Evolutionary conservation across 805 yeast species (phyloP), one percentile per base, ranked within the genome.

Genomic region (Candida hungchunana): DNA sequence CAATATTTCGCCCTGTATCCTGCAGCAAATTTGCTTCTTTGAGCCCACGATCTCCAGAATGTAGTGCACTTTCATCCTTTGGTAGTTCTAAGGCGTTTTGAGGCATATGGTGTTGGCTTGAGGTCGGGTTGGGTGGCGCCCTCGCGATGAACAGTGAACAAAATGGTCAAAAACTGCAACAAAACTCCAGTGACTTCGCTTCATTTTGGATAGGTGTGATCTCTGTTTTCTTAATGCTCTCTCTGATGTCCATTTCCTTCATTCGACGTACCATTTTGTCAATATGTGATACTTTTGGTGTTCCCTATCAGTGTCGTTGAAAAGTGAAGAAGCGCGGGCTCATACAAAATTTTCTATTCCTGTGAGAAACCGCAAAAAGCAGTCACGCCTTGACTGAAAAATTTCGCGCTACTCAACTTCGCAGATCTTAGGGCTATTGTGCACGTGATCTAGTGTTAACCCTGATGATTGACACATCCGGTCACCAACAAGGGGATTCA

Each of bases 211-310:
- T 7, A 7, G 4, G 9, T 6, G 19, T 22, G 26, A n/a, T 19
- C 11, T 3, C 6, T 18, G 13, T 20, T 29, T 4, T 18, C n/a
- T 16, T 14, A 11, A 3, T 21, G 14, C 22, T 18, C 24, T 27
- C 34, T 31, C 32, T 35, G 16, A n/a, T 24, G 14, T 12, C 9
- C n/a, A 20, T 22, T n/a, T 13, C 18, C 3, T 18, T 13, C n/a
- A n/a, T 13, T 24, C 7, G 15, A 36, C 47, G 40, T 43, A 43
- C 47, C 47, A 43, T 43, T 37, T 43, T 43, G 46, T 21, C 26
- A 30, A 36, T 28, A 12, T 39, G 31, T 31, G 32, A 34, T 27
- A 22, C 13, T 28, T 23, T 10, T 7, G 19, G 19, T 14, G 31
- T 14, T 20, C 16, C 11, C 18, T 13, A 15, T n/a, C 7, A 23